Base-by-base conservation (phyloP, 352 stramenopile species). In the Pilasporangium apinafurcum region DNA sequence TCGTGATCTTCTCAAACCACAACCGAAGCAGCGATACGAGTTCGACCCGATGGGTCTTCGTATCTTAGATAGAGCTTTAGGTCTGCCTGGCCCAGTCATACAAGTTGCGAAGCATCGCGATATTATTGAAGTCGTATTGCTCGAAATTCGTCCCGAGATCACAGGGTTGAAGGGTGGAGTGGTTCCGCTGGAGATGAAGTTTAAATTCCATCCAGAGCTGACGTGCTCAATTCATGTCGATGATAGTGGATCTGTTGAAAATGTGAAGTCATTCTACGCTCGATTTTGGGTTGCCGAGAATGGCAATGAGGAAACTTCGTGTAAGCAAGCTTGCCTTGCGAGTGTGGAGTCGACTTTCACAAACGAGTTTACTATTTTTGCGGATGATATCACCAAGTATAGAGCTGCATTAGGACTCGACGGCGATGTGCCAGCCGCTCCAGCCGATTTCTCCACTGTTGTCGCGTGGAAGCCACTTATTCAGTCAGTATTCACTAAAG, bases 401-500 rank as follows among this genome's bases (percentile, higher is more conserved):
- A 80, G 82, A 35, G 49, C 59, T 24, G 61, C 79, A 7, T 49
- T 93, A n/a, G 59, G 64, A 27, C 52, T 92, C 7, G 34, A 29
- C 18, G 50, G 38, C 17, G 53, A 53, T 5, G 65, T 61, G 16
- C 37, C 26, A 0, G 64, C 57, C 2, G 73, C 71, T 12, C 79
- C 82, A 2, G 61, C 68, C 4, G 84, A 94, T 29, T 92, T 92
- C 38, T 72, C 68, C 22, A 92, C 78, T 8, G 77, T 94, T 37
- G 80, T 77, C 12, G 73, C 64, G 42, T 95, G 84, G 80, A 77
- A 81, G 33, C 64, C 80, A 26, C 51, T 95, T 18, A 92, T 93
- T 35, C 66, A 86, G 59, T 83, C 80, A 6, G 65, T 95, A 18
- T 90, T 94, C 51, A 74, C 83, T 9, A 80, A 81, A 40, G 74